phyloP scores from a whole-genome alignment of 2,329 filamentous ascomycete species.

The Fusarium napiforme region DNA sequence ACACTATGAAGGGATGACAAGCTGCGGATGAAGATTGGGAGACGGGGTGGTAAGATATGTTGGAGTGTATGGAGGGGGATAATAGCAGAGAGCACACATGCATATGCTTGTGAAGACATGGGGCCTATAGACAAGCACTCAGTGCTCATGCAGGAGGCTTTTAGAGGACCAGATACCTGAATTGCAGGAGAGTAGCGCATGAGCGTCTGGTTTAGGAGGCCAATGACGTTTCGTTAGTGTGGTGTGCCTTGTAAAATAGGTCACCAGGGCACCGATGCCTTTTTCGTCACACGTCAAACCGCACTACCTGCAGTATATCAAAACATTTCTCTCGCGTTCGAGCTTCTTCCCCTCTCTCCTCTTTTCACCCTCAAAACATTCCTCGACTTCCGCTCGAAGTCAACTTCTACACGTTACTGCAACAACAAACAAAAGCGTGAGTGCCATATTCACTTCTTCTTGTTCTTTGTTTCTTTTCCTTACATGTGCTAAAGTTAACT shows the following conservation, averaged over 20 bases:
- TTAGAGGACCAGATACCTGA: background rate
- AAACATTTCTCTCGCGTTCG: background rate
- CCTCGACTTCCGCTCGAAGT: background rate
- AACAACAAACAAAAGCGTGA: background rate
- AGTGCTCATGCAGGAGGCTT: background rate
- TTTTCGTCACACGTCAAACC: background rate
- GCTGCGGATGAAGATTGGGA: background rate
- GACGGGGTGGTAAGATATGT: background rate
- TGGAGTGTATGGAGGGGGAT: background rate
- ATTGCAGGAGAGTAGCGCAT: background rate
- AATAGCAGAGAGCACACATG: background rate
- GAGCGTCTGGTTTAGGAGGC: background rate
- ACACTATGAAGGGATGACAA: background rate
- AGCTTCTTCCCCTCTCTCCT: background rate
- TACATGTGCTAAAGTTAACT: background rate
- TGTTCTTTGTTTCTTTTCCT: background rate
- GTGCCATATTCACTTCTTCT: background rate
- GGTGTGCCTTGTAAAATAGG: background rate
- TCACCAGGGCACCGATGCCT: background rate
- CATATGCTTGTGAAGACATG: background rate
- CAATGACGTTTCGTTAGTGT: background rate
- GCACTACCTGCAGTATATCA: background rate
- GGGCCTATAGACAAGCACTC: background rate
- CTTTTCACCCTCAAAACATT: background rate
- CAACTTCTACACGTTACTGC: background rate